A percentile compares a stretch with the other conserved stretches of the same genome.
phyloP scores from a whole-genome alignment of 1,284 basidiomycete species.

The Phlebopus sp. region DNA sequence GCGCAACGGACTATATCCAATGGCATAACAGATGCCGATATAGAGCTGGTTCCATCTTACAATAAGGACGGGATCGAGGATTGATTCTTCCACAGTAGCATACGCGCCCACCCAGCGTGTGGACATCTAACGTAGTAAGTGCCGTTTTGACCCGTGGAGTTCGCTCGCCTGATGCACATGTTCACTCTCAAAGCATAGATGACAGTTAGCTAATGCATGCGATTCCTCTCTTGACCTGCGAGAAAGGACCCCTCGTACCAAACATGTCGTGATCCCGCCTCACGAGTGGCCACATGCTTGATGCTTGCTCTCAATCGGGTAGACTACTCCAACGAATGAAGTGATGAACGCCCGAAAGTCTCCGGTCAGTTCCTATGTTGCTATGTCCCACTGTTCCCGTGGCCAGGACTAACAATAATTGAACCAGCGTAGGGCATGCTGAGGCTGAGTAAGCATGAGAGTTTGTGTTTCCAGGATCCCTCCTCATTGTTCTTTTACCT shows the following conservation, averaged over 20 bases:
- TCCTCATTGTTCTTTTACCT: neutral
- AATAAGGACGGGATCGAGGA: constrained; percentile 13
- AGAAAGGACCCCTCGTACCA: neutral
- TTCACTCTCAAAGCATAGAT: constrained; percentile 11
- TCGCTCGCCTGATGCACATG: constrained; percentile 1
- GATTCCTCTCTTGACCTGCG: neutral
- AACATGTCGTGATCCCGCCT: constrained; percentile 1
- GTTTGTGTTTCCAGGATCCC: no score
- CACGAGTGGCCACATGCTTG: neutral
- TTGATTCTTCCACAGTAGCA: constrained; percentile 1
- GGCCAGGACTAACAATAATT: neutral
- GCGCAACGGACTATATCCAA: constrained; percentile 12
- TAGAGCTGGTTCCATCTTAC: constrained; percentile 17
- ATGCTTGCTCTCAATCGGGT: neutral
- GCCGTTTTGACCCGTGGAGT: neutral
- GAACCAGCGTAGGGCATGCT: no score
- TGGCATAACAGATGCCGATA: constrained; percentile 6
- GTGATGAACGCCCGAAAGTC: constrained; percentile 12
- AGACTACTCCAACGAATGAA: neutral
- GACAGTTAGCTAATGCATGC: neutral
- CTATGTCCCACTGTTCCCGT: neutral
- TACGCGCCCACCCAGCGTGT: neutral
- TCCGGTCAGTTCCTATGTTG: constrained; percentile 8
- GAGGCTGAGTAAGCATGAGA: no score
- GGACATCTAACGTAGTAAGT: constrained; percentile 15